Conservation (phyloP, 2,329 filamentous ascomycete genomes). For the Orbilia javanica region DNA sequence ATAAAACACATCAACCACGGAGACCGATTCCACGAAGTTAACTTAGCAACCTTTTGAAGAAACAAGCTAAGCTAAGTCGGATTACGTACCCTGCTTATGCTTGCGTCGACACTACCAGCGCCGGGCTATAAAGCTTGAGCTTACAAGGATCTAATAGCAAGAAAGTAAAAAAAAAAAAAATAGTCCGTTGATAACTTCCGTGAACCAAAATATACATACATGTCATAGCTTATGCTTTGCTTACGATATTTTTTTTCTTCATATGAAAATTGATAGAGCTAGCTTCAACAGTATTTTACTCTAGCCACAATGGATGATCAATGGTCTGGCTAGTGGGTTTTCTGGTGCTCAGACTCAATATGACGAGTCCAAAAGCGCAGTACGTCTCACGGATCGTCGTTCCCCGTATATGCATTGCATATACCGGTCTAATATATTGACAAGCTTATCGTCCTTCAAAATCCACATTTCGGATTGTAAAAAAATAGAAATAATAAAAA, state of each 20-base stretch:
- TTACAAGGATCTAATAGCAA: constrained; percentile 9
- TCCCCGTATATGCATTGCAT: background rate
- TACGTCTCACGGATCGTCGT: background rate
- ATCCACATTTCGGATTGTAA: background rate
- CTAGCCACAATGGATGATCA: background rate
- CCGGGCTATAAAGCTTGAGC: constrained; percentile 4
- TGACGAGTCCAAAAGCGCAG: background rate
- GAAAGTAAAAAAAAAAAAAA: background rate
- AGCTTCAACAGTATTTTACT: too few species aligned
- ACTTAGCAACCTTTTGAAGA: background rate
- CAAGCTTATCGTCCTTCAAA: background rate
- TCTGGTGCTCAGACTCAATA: background rate
- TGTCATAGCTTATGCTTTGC: too few species aligned
- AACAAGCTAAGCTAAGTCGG: background rate
- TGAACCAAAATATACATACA: background rate
- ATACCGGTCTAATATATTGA: background rate
- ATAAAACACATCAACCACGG: too few species aligned
- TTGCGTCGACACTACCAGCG: constrained; percentile 14
- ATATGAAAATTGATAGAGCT: too few species aligned
- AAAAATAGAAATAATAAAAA: too few species aligned
- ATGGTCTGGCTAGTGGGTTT: background rate
- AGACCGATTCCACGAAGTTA: background rate
- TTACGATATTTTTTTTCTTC: too few species aligned
- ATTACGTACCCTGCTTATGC: constrained; percentile 26
- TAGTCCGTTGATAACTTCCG: constrained; percentile 16